Evolutionary conservation across 164 flowering plant genomes (phyloP).

Genomic region (Santalum album): DNA sequence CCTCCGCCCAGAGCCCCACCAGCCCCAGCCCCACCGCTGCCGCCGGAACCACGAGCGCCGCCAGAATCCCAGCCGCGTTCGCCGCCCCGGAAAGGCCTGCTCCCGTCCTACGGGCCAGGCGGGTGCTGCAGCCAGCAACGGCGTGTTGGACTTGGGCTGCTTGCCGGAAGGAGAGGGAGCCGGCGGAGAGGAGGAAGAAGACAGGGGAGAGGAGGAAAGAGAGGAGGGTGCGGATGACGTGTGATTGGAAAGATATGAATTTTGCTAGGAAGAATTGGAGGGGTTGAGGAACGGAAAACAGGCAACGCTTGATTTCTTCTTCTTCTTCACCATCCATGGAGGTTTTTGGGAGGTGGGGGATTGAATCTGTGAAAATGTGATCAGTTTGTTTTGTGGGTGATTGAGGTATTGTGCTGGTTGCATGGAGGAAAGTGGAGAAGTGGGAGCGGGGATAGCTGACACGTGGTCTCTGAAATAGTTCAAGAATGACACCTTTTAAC

Average conservation of each 20-base stretch:
- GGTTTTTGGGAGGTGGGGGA: too few relatives aligned
- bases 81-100: conserved; percentile 43
- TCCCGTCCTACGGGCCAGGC: conserved; percentile 27
- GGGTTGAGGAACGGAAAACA: conserved; percentile 17
- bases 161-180: conserved; percentile 23
- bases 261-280: conserved; percentile 20
- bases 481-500: too few relatives aligned
- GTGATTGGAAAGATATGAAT: conserved; percentile 28
- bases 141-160: conserved; percentile 16
- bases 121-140: neutral
- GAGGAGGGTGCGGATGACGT: conserved; percentile 24
- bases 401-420: too few relatives aligned
- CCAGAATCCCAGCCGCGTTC: conserved; percentile 33
- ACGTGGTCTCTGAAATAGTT: too few relatives aligned
- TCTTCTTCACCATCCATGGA: conserved; percentile 5
- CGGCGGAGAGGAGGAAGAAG: conserved; percentile 14
- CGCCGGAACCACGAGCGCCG: conserved; percentile 29
- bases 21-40: conserved; percentile 42
- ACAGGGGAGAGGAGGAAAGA: conserved; percentile 22
- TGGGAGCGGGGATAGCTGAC: too few relatives aligned
- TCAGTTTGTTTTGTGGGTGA: too few relatives aligned
- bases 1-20: conserved; percentile 52
- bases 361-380: too few relatives aligned
- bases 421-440: too few relatives aligned
- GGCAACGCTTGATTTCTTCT: neutral